Conservation (phyloP, 2,329 filamentous ascomycete species). For the Madurella fahalii region DNA sequence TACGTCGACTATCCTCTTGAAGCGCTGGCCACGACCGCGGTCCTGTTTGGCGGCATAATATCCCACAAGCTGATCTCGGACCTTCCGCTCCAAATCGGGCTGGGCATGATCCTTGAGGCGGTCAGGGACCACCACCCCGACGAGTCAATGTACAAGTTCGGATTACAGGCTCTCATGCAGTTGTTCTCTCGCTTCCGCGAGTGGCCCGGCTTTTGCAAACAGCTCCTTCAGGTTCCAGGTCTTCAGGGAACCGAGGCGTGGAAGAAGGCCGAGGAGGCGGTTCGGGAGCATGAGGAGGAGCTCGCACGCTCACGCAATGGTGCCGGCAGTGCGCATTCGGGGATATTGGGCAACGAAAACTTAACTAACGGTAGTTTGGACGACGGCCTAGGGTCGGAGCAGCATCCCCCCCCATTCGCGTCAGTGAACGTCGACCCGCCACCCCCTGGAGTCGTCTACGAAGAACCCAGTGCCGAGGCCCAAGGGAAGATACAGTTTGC, state of each 20-base stretch:
- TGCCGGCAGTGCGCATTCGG: constrained; percentile 29
- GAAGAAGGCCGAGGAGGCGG: constrained; percentile 75
- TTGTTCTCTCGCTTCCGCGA: constrained; percentile 78
- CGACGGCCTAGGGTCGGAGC: constrained; percentile 55
- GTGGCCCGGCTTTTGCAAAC: constrained; percentile 92
- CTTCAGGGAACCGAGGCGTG: constrained; percentile 82
- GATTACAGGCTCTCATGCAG: constrained; percentile 89
- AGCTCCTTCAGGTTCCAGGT: constrained; percentile 75
- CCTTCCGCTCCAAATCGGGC: constrained; percentile 85
- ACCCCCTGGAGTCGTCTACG: constrained; percentile 59
- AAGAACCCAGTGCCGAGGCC: constrained; percentile 77
- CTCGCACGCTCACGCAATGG: constrained; percentile 54
- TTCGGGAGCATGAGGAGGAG: constrained; percentile 64
- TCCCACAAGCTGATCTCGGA: constrained; percentile 88
- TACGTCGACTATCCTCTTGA: constrained; percentile 96
- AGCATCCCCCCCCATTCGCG: constrained; percentile 66
- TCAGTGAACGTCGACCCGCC: constrained; percentile 74
- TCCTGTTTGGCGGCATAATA: constrained; percentile 94
- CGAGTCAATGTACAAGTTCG: constrained; percentile 96
- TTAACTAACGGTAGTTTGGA: constrained; percentile 69
- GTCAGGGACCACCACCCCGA: constrained; percentile 80
- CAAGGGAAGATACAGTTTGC: constrained; percentile 95
- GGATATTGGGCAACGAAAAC: constrained; percentile 40
- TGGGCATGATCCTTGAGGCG: constrained; percentile 96
- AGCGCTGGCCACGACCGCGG: constrained; percentile 89